Evolutionary conservation across 305 asterid species (phyloP).

Genomic region (Solanum hybrid): DNA sequence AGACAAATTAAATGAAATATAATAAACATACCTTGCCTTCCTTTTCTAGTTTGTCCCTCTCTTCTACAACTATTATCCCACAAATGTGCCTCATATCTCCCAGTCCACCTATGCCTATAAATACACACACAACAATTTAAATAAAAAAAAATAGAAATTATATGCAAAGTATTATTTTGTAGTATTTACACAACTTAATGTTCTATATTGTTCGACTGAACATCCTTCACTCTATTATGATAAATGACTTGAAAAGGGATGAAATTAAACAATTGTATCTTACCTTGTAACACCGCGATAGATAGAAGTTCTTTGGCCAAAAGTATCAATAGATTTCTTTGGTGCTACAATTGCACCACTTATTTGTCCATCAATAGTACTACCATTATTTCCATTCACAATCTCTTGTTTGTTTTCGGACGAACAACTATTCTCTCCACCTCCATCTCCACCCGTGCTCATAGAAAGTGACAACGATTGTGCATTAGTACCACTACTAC

Average conservation of each 20-base stretch:
- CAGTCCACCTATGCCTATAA: constrained; percentile 74
- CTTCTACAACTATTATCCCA: constrained; percentile 91
- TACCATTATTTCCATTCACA: background rate
- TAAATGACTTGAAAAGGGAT: background rate
- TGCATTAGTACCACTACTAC: background rate
- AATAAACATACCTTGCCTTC: constrained; percentile 74
- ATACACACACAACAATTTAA: background rate
- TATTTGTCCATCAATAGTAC: constrained; percentile 10
- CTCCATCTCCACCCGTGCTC: constrained; percentile 32
- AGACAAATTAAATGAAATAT: background rate
- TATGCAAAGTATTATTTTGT: background rate
- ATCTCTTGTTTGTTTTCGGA: constrained; percentile 13
- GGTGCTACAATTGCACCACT: constrained; percentile 50
- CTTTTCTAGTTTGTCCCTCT: constrained; percentile 96
- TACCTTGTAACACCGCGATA: constrained; percentile 95
- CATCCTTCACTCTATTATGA: background rate
- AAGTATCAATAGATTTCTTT: constrained; percentile 57
- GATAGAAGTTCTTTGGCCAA: constrained; percentile 86
- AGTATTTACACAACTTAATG: background rate
- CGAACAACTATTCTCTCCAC: constrained; percentile 14
- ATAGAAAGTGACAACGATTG: constrained; percentile 57
- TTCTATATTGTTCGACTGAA: background rate
- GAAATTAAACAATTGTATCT: background rate
- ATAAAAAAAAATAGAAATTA: background rate
- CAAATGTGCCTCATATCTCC: constrained; percentile 78